Percentiles rank a stretch among this genome's conserved stretches.
These are phyloP conservation scores for Saccharomycopsis selenospora DNA, from an alignment of 805 yeast genomes.

Conservation along the genomic window DNA sequence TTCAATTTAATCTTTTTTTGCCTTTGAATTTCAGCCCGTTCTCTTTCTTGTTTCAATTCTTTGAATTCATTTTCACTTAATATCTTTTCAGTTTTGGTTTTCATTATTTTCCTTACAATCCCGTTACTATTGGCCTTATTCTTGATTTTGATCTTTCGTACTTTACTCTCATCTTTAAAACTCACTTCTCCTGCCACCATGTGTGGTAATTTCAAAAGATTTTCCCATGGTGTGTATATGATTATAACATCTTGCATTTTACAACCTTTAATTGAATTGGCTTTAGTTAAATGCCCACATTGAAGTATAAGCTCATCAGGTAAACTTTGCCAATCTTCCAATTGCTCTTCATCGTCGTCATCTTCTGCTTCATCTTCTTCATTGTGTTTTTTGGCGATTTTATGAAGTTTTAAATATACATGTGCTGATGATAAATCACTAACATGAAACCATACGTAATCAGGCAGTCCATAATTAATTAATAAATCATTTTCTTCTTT, in stretches of 20 bases:
- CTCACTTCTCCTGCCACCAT: conserved; percentile 80
- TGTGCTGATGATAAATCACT: conserved; percentile 75
- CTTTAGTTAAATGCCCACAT: conserved; percentile 67
- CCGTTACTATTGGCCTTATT: conserved; percentile 43
- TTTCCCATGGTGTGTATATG: conserved; percentile 68
- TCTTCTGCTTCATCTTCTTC: not conserved
- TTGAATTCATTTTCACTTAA: conserved; percentile 28
- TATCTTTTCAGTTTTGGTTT: conserved; percentile 49
- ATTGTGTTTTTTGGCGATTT: not conserved
- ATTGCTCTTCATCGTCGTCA: not conserved
- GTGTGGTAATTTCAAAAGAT: conserved; percentile 55
- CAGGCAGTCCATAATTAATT: conserved; percentile 56
- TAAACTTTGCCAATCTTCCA: not conserved
- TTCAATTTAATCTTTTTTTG: conserved; percentile 25
- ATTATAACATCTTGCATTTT: conserved; percentile 60
- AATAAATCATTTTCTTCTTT: conserved; percentile 60
- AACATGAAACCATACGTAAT: conserved; percentile 76
- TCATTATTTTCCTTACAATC: conserved; percentile 53
- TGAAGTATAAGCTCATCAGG: not conserved
- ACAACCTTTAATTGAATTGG: conserved; percentile 70
- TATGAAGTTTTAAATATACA: conserved; percentile 51
- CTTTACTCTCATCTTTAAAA: conserved; percentile 51
- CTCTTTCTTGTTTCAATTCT: conserved; percentile 35
- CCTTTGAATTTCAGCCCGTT: conserved; percentile 26
- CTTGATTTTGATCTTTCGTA: conserved; percentile 46